A percentile compares a stretch with the other conserved stretches of the same genome.
phyloP scores from a whole-genome alignment of 805 yeast species.

The Schwanniomyces vanrijiae region DNA sequence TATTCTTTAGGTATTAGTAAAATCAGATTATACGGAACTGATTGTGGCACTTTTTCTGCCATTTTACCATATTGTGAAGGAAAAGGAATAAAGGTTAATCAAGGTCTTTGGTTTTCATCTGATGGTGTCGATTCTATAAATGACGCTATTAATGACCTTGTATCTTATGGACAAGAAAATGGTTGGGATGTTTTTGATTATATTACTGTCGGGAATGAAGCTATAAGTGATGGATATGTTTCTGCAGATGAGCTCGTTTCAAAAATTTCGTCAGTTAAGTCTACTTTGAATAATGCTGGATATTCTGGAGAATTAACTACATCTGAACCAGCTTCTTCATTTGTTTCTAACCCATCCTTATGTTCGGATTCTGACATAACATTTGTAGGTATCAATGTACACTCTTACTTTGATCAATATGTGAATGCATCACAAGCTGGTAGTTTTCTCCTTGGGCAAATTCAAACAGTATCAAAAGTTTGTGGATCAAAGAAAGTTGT shows the following conservation, averaged over 20 bases:
- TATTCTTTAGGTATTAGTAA: constrained; percentile 58
- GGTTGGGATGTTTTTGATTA: constrained; percentile 75
- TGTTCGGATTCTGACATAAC: constrained; percentile 74
- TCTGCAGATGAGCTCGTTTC: constrained; percentile 59
- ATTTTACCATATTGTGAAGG: constrained; percentile 59
- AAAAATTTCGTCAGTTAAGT: constrained; percentile 66
- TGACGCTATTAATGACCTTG: constrained; percentile 51
- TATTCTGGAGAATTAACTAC: constrained; percentile 77
- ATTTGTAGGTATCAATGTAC: constrained; percentile 83
- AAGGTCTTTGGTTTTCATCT: constrained; percentile 78
- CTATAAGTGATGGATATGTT: constrained; percentile 62
- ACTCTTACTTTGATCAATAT: constrained; percentile 73
- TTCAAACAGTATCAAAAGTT: constrained; percentile 47
- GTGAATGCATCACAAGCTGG: constrained; percentile 72
- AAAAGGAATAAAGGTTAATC: constrained; percentile 73
- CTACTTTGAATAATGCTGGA: constrained; percentile 63
- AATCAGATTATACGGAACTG: constrained; percentile 83
- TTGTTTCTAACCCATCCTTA: constrained; percentile 59
- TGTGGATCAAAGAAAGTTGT: constrained; percentile 58
- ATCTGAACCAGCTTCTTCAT: constrained; percentile 86
- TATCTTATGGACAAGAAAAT: constrained; percentile 46
- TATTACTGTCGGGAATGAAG: constrained; percentile 89
- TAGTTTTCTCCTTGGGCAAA: constrained; percentile 63
- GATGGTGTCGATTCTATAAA: constrained; percentile 73
- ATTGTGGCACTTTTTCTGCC: constrained; percentile 68